Conservation (phyloP, 2,329 filamentous ascomycete species). For the Hymenoscyphus fraxineus region DNA sequence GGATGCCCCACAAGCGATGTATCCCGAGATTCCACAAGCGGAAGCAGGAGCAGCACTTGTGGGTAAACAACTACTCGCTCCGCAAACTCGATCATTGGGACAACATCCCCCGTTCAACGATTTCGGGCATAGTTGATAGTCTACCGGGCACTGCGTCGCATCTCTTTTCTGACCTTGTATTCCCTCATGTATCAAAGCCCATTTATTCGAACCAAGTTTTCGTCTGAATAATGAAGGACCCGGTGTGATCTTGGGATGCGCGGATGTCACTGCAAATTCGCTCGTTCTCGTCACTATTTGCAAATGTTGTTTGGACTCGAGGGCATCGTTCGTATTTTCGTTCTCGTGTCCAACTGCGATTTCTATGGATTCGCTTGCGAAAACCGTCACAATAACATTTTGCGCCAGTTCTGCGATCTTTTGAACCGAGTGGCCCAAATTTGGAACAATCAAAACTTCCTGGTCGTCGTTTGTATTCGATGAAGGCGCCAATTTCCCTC, state of each 20-base stretch:
- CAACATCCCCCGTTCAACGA: conserved; percentile 33
- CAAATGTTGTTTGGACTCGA: conserved; percentile 2
- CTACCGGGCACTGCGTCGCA: conserved; percentile 25
- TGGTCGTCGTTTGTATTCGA: not conserved
- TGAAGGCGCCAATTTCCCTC: conserved; percentile 12
- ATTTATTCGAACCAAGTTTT: conserved; percentile 29
- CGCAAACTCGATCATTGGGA: conserved; percentile 47
- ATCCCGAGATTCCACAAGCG: conserved; percentile 27
- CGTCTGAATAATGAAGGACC: conserved; percentile 22
- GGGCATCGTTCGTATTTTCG: not conserved
- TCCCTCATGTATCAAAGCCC: conserved; percentile 30
- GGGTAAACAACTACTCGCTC: conserved; percentile 41
- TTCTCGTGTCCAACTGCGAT: not conserved
- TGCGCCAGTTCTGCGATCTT: conserved; percentile 6
- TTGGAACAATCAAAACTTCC: conserved; percentile 1
- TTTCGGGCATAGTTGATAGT: conserved; percentile 29
- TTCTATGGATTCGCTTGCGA: conserved; percentile 4
- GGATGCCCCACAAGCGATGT: conserved; percentile 27
- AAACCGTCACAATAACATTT: conserved; percentile 8
- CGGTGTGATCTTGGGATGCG: conserved; percentile 27
- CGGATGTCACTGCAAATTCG: conserved; percentile 14
- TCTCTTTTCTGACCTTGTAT: conserved; percentile 31
- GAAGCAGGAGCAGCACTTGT: conserved; percentile 21
- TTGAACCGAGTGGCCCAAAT: not conserved
- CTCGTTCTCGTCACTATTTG: conserved; percentile 9